Percentiles rank a stretch among this genome's conserved stretches.
These are phyloP conservation scores for Candida succiphila DNA, from an alignment of 805 yeast species.

Conservation along the genomic window DNA sequence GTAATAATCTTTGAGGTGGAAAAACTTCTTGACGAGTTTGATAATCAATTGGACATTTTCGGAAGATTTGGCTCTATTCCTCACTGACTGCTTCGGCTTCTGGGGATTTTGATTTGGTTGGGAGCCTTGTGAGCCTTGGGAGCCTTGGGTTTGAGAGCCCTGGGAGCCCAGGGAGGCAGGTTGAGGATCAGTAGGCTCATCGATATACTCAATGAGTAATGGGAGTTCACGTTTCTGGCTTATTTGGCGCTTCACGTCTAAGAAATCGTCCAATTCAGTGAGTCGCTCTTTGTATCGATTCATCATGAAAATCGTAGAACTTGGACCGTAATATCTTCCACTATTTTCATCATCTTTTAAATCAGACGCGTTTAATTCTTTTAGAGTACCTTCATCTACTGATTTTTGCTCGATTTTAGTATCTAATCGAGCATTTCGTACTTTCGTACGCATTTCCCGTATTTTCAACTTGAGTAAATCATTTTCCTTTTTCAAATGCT, in stretches of 20 bases:
- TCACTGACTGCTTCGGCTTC: neutral
- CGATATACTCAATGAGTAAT: conserved; percentile 4
- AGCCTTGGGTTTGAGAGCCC: too few relatives aligned
- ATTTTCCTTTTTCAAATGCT: conserved; percentile 13
- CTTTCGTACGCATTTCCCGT: conserved; percentile 14
- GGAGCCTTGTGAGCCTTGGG: too few relatives aligned
- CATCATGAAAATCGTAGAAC: conserved; percentile 35
- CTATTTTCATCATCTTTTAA: too few relatives aligned
- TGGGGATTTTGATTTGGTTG: neutral
- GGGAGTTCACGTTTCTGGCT: conserved; percentile 21
- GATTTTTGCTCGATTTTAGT: conserved; percentile 7
- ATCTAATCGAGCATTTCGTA: conserved; percentile 9
- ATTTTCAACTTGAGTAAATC: conserved; percentile 18
- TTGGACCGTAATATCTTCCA: conserved; percentile 41
- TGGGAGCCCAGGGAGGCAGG: neutral
- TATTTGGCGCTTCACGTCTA: conserved; percentile 19
- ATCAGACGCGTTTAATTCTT: conserved; percentile 21
- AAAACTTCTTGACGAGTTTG: conserved; percentile 30
- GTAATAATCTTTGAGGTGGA: conserved; percentile 29
- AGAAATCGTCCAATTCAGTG: conserved; percentile 16
- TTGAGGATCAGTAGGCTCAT: neutral
- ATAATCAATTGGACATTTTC: conserved; percentile 26
- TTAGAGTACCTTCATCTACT: neutral
- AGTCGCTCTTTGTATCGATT: too few relatives aligned
- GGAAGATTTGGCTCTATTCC: conserved; percentile 8